Evolutionary conservation across 495 filamentous ascomycete species (phyloP), one percentile per base, ranked within the genome.

Genomic region (Trichodelitschia bisporula): DNA sequence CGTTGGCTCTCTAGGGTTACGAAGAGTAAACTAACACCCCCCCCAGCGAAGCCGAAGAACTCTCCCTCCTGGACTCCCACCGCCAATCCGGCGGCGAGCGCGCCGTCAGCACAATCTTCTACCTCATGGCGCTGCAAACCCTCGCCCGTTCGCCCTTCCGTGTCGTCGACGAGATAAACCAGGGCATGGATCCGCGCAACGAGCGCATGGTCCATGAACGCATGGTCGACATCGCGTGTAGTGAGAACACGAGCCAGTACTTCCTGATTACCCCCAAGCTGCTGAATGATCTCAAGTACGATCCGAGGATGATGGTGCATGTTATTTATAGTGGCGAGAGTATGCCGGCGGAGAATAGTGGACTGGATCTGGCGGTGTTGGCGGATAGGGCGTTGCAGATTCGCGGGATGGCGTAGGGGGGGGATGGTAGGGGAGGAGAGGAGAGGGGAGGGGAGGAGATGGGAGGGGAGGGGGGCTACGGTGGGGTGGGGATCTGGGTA

Each of bases 261-360:
- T 95, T 99, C 63, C 67, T 99, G 20, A 93, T 99, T 55, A 95
- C 86, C 10, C 86, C 86, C n/a, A 99, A 99, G 53, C 55, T 99
- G 30, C 64, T 95, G 28, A 74, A 64, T 4, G 76, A 72, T 18
- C 55, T 99, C 27, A 63, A 66, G 41, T 99, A 92, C 50, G 77
- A 84, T 47, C 61, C 62, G 23, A 66, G 77, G 15, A 95, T 99
- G 82, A 72, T 65, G 41, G 73, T 99, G 21, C 69, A 92, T 34
- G 90, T 78, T 40, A 95, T 97, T 48, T 77, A 77, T 30, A 80
- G 72, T 48, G 86, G 86, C 16, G 80, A 95, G 53, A 66, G 80
- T 42, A 80, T 97, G 69, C 76, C 79, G 0, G 43, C 36, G 8
- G 50, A 60, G 33, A 42, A 54, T 25, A 44, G 49, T 24, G 55